Base-by-base conservation (phyloP, 2,329 filamentous ascomycete species). In the Fragosphaeria purpurea region DNA sequence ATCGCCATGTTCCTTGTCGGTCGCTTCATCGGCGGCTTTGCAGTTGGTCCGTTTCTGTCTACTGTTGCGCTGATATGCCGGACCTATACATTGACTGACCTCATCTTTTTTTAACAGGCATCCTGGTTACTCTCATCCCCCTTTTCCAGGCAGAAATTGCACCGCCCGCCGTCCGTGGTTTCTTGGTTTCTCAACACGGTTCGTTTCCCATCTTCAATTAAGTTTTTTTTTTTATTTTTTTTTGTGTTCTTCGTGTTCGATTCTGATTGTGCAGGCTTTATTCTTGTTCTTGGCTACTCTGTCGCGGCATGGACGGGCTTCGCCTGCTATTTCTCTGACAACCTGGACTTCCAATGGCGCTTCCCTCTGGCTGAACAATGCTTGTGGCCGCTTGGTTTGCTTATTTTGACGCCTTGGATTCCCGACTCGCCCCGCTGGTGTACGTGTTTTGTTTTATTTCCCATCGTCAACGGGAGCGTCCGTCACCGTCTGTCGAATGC, bases 351-450 rank as follows among this genome's bases (percentile, higher is more conserved):
- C 5, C 64, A 67, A 31, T 72, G 68, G 68, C 65, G 69, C 2
- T 67, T 72, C 42, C 70, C 70, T 0, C 62, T 73, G 10, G 63
- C 63, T 7, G 65, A 71, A 9, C 69, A 72, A 51, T 61, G 61
- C 12, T 58, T 71, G 10, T 67, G 68, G 7, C 66, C 67, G 1
- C 49, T 63, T 6, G 59, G 71, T 1, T 61, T 64, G 22, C 58
- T 71, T n/a, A 30, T 50, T 37, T 11, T 37, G 35, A 37, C 35
- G 35, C 35, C 35, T 37, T 37, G 35, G 35, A 37, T 37, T 11
- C 35, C 35, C 7, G 35, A 37, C 7, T 37, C 35, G 11, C 35
- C 35, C 11, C 35, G 35, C 35, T 37, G 35, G 35, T 11, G 35
- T 37, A 37, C 11, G 35, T 37, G 7, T 37, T 37, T 37, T 37